Base-by-base conservation (phyloP, 345 rosid genomes). In the Heritiera fomes region DNA sequence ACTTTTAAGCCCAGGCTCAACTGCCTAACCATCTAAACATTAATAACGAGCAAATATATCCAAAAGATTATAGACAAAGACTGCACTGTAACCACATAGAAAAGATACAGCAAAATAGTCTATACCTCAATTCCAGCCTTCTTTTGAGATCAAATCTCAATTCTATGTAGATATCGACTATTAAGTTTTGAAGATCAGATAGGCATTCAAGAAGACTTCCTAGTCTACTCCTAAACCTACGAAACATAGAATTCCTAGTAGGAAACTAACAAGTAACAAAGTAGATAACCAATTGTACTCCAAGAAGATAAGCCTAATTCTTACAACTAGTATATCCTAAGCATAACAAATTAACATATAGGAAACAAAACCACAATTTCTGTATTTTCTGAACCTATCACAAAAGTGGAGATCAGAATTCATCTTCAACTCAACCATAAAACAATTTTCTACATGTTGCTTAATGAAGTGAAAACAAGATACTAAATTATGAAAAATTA, bases 331-430 rank as follows among this genome's bases (percentile, higher is more conserved):
- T 18, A 66, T 8, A 41, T 6, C 12, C 52, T 41, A 43, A 67
- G 52, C 32, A 67, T 43, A 38, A 65, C 4, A 58, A 40, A 38
- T 41, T 41, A n/a, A 43, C 71, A 18, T 43, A 67, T 41, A 43
- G 32, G 12, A 67, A 18, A 43, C 8, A 43, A n/a, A 67, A 67
- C 72, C 43, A 67, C 73, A 49, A 45, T 68, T 68, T 68, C 49
- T 4, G 53, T 45, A 34, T 20, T 43, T 20, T 20, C 53, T 20
- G 38, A 45, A 68, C 45, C 34, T 68, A 6, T 3, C 70, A 0
- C 45, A 8, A 38, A 6, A 6, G 28, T 17, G 30, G 50, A 18
- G 23, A 40, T 41, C 71, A 63, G 7, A 40, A 40, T 41, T 66
- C 49, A 40, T 66, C 14, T 18, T 66, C 8, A 66, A 66, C 50